A percentile compares a stretch with the other conserved stretches of the same genome.
These are phyloP conservation scores for Onygena corvina DNA, from an alignment of 2,329 filamentous ascomycete species.

Conservation along the genomic window DNA sequence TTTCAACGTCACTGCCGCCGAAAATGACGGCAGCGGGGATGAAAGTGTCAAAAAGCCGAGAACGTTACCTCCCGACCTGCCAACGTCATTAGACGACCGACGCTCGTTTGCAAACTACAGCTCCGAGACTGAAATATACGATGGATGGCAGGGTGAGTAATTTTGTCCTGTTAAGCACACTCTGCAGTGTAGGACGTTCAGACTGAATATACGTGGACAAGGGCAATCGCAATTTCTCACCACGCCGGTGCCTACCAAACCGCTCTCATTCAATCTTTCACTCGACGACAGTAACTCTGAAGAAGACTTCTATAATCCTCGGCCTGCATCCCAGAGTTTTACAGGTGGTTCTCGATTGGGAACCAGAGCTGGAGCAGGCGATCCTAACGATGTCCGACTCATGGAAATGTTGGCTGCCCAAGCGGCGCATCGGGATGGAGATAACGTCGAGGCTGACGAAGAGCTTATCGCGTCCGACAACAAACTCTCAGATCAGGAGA, in stretches of 20 bases:
- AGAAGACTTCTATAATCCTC: slow-evolving; percentile 38
- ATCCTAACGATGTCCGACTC: slow-evolving; percentile 59
- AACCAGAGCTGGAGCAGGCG: slow-evolving; percentile 8
- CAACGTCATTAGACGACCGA: slow-evolving; percentile 82
- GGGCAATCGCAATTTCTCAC: slow-evolving; percentile 94
- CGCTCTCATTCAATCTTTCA: slow-evolving; percentile 72
- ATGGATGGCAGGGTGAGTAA: slow-evolving; percentile 87
- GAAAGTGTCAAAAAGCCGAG: slow-evolving; percentile 19
- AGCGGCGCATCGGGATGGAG: slow-evolving; percentile 65
- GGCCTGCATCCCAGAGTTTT: slow-evolving; percentile 20
- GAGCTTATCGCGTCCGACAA: slow-evolving; percentile 65
- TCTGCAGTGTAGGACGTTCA: too few relatives aligned
- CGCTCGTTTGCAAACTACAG: slow-evolving; percentile 54
- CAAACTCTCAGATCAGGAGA: slow-evolving; percentile 62
- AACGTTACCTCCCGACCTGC: slow-evolving; percentile 68
- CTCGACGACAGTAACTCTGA: slow-evolving; percentile 67
- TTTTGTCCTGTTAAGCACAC: background rate
- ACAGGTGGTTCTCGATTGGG: slow-evolving; percentile 3
- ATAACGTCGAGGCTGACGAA: slow-evolving; percentile 58
- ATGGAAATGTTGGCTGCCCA: slow-evolving; percentile 96
- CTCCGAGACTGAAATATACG: slow-evolving; percentile 91
- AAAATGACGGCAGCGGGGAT: slow-evolving; percentile 5
- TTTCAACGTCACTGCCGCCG: background rate
- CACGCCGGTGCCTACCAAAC: slow-evolving; percentile 70
- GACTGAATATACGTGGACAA: slow-evolving; percentile 29